Evolutionary conservation across 108 stramenopile species (phyloP), one percentile per base, ranked within the genome.

Genomic region (Discostella pseudostelligera): DNA sequence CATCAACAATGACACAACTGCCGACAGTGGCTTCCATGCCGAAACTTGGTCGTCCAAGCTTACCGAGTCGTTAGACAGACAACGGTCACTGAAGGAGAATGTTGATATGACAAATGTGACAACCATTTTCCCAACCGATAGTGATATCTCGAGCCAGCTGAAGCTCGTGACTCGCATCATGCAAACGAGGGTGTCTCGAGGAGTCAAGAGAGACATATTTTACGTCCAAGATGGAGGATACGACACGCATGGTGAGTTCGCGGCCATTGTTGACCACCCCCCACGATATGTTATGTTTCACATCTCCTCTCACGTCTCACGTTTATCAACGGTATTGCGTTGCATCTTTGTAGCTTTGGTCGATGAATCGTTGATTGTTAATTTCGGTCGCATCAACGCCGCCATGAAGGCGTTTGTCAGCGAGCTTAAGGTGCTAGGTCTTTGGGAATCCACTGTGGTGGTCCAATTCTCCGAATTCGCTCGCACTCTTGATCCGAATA

Each of bases 401-500:
- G 83, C 70, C 12, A 19, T 87, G 14, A 14, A 50, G 24, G 62
- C 71, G 14, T 89, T 89, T 72, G 71, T 67, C 24, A 39, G 56
- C 16, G 85, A 87, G 49, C 25, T 85, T 54, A 83, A 83, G 35
- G 49, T 29, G 20, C 57, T 67, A 61, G 78, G 70, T 19, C 49
- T 81, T 26, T 89, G 84, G 84, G 60, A 85, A 17, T 37, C 59
- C 45, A 76, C 81, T n/a, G 58, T 69, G 3, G 48, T 87, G 17
- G 81, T 88, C 6, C 62, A 70, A 9, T 67, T 70, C 19, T 82
- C 83, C 26, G 90, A 92, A 17, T 92, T 92, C 58, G 83, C 68
- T 12, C 70, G 88, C 0, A 89, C 88, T 35, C 68, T 92, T 22
- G 82, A 87, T 28, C 79, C 76, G 5, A 92, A 92, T 59, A 62